Evolutionary conservation across 306 rosid species (phyloP).

Genomic region (Sophora flavescens): DNA sequence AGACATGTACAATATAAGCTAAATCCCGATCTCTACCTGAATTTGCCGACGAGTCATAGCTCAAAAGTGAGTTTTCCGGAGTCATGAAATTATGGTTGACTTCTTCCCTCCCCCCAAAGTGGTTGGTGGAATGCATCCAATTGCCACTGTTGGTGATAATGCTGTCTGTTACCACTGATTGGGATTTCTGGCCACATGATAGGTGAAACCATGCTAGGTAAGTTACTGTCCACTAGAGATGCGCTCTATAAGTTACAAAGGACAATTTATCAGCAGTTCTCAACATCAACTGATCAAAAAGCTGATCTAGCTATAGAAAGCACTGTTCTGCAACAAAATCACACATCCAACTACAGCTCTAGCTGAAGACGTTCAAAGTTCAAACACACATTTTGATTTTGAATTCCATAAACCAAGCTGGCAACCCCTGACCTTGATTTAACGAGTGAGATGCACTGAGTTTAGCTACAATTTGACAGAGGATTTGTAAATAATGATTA

Average conservation of each 20-base stretch:
- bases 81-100: constrained; percentile 68
- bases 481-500: constrained; percentile 5
- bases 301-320: constrained; percentile 8
- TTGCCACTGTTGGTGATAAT: constrained; percentile 80
- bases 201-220: constrained; percentile 68
- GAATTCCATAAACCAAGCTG: constrained; percentile 26
- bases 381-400: constrained; percentile 35
- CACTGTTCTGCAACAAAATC: constrained; percentile 18
- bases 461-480: constrained; percentile 13
- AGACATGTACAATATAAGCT: constrained; percentile 28
- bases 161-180: constrained; percentile 66
- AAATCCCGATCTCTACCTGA: constrained; percentile 65
- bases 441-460: too few species aligned
- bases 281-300: constrained; percentile 34
- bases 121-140: constrained; percentile 69
- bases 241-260: constrained; percentile 61
- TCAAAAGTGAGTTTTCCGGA: constrained; percentile 78
- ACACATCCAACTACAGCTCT: neutral
- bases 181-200: constrained; percentile 75
- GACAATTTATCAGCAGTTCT: constrained; percentile 24
- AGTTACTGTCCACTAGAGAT: constrained; percentile 65
- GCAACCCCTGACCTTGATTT: too few species aligned
- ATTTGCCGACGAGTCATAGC: constrained; percentile 76
- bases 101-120: constrained; percentile 78
- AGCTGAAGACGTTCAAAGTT: constrained; percentile 14